These are phyloP conservation scores for Phytophthora ohioensis DNA, from an alignment of 352 stramenopile species.

Conservation along the genomic window DNA sequence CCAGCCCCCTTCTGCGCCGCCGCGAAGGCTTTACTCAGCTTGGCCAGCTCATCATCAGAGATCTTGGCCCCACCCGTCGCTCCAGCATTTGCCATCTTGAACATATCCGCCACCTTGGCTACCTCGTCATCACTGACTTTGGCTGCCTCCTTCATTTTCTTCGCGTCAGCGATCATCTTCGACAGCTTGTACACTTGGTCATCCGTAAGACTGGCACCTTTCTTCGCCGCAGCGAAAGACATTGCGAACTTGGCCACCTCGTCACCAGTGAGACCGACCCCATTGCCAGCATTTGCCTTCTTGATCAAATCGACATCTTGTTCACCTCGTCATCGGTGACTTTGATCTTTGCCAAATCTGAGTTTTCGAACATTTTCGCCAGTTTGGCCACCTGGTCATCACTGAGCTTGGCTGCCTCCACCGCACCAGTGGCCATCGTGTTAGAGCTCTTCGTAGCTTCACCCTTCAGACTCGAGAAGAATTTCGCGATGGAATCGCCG, in stretches of 20 bases:
- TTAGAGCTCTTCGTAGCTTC: background rate
- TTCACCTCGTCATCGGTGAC: background rate
- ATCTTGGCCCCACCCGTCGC: background rate
- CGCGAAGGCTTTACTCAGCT: background rate
- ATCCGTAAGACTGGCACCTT: background rate
- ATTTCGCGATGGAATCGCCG: background rate
- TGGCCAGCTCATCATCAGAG: background rate
- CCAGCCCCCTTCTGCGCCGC: background rate
- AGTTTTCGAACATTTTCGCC: background rate
- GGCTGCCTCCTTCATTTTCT: background rate
- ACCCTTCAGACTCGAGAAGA: background rate
- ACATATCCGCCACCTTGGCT: background rate
- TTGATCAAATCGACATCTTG: slow-evolving; percentile 2
- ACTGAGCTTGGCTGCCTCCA: background rate
- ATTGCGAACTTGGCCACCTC: background rate
- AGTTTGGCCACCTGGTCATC: background rate
- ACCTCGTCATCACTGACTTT: background rate
- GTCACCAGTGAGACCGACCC: background rate
- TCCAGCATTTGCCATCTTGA: background rate
- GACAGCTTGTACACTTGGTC: background rate
- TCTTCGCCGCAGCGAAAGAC: background rate
- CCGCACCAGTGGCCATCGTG: background rate
- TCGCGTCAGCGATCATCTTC: background rate
- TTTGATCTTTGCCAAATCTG: background rate
- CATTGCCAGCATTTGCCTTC: background rate